Base-by-base conservation (phyloP, 176 grass and related monocot species). In the Musa troglodytarum region DNA sequence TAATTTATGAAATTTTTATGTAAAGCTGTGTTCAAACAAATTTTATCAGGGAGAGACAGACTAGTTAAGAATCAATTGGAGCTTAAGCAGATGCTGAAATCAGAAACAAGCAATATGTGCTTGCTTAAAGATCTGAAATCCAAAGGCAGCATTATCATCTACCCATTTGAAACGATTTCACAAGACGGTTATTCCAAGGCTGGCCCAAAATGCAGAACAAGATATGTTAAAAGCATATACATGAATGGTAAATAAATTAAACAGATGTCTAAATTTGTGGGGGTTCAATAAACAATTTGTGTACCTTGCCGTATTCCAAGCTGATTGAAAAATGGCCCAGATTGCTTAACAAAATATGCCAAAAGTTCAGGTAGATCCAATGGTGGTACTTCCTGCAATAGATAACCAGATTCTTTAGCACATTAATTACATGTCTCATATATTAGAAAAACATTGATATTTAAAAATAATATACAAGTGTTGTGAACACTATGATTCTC, bases 261-360 rank as follows among this genome's bases (percentile, higher is more conserved):
- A 43, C 3, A 43, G 34, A 43, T 0, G 0, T 43, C 34, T 43
- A 43, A 34, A 34, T 34, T 34, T 34, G 29, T 34, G 29, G 34
- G 34, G 34, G 34, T 34, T 49, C 21, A 16, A 53, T 8, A 51
- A 52, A 53, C 34, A 53, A 51, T 2, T n/a, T 77, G 7, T 15
- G 2, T 77, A 96, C 93, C 93, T 88, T 82, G 76, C 74, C 63
- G 76, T 69, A 96, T 69, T 73, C 89, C 87, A 77, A 96, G 79
- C 83, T 96, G 89, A 77, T 96, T 87, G 79, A 96, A 77, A 70
- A 96, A 86, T 83, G 93, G 85, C 49, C 87, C 87, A 79, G 89
- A 96, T 69, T 96, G 89, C 65, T 63, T 80, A 53, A 92, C 83
- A 19, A 96, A 77, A 88, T 88, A 81, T 81, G 81, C 81, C 79